Percentiles rank a stretch among this genome's conserved stretches.
Evolutionary conservation across 2,329 filamentous ascomycete species (phyloP).

Genomic region (Parafenestella ontariensis): DNA sequence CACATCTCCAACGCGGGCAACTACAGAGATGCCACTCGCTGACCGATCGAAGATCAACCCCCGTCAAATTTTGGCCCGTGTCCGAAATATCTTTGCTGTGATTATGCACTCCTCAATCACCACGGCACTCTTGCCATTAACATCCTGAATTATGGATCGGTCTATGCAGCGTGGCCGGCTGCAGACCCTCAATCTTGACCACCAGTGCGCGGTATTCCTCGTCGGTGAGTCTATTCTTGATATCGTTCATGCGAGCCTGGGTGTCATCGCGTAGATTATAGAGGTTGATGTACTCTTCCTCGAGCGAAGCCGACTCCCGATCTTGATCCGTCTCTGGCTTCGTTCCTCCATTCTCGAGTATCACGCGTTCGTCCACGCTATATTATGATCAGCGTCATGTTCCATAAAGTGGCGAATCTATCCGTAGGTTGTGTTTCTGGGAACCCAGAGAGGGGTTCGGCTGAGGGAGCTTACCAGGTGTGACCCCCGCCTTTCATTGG

Average conservation of each 20-base stretch:
- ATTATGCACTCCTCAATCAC: too few relatives aligned
- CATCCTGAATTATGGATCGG: too few relatives aligned
- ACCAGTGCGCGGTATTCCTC: background rate
- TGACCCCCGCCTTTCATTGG: background rate
- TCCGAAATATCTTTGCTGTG: too few relatives aligned
- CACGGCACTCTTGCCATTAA: too few relatives aligned
- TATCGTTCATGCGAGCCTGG: background rate
- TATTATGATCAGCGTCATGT: background rate
- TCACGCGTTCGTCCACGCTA: background rate
- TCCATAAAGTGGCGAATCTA: too few relatives aligned
- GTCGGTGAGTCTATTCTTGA: background rate
- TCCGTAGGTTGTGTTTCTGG: too few relatives aligned
- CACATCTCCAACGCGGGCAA: too few relatives aligned
- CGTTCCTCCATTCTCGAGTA: background rate
- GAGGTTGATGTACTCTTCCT: background rate
- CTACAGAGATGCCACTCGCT: too few relatives aligned
- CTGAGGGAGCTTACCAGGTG: too few relatives aligned
- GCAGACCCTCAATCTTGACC: background rate
- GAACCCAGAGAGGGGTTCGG: too few relatives aligned
- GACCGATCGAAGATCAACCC: too few relatives aligned
- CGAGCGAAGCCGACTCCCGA: background rate
- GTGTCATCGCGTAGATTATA: background rate
- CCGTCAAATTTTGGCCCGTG: too few relatives aligned
- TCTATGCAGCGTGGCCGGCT: background rate
- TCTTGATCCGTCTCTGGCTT: background rate